Evolutionary conservation across 2,329 filamentous ascomycete species (phyloP), one percentile per base, ranked within the genome.

Genomic region (Sclerotinia trifoliorum): DNA sequence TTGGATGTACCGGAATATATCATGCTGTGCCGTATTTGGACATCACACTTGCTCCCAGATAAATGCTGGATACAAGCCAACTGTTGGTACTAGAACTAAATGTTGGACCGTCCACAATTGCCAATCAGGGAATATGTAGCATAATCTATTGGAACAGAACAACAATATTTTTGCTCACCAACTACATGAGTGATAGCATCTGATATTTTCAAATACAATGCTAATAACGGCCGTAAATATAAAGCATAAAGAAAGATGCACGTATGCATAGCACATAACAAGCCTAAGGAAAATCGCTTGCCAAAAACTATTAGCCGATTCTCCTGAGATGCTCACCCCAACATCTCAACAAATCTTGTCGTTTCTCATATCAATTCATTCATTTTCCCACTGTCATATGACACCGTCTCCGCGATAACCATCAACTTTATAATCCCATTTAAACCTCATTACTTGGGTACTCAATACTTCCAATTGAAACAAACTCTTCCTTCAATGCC

Each of bases 401-500:
- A 51, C 21, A 51, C 15, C 48, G 21, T 4, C 21, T 39, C 21
- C 32, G 21, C 4, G 17, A 13, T 39, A 5, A 39, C 39, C 60
- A 26, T 24, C 8, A 63, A 26, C 8, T 39, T 63, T 51, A 32
- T 39, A 1, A 26, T 32, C 11, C 6, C 35, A 11, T 54, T 69
- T 61, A 75, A 60, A 75, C 69, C 79, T 89, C 88, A 78, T 93
- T 93, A 80, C 89, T 92, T 26, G 89, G 88, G 78, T 93, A 93
- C 65, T 78, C 78, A 49, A 93, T 88, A 78, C 83, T 82, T 46
- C 84, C 84, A 49, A 86, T 88, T 4, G 86, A 81, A 70, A 81
- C 80, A 75, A 92, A 93, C 81, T 93, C 90, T 83, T 93, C 90
- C 85, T 91, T 91, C 76, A 91, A 84, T 56, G 86, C 86, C 70